Percentiles rank a stretch among this genome's conserved stretches.
Evolutionary conservation across 331 rosid species (phyloP).

Genomic region (Cucumis variabilis): DNA sequence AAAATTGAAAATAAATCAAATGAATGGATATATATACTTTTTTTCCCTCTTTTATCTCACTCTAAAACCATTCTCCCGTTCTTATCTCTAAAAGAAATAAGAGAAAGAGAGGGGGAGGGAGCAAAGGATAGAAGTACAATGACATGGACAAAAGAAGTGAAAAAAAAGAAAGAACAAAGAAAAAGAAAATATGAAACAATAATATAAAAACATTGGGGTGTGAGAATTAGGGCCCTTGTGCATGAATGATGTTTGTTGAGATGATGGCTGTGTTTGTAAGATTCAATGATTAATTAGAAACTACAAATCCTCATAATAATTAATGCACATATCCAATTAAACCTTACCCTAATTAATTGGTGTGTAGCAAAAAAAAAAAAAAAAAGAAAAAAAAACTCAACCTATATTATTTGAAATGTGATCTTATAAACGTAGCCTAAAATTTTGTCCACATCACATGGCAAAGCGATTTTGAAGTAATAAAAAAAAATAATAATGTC

Average conservation of each 20-base stretch:
- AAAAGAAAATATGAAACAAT: background rate
- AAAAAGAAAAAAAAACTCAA: slow-evolving; percentile 1
- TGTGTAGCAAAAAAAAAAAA: background rate
- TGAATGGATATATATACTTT: too few relatives aligned
- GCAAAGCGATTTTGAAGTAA: background rate
- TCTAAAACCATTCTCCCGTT: background rate
- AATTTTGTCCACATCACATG: slow-evolving; percentile 18
- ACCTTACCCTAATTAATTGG: background rate
- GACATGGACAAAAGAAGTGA: background rate
- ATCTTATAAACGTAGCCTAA: background rate
- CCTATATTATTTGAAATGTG: background rate
- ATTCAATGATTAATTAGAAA: slow-evolving; percentile 23
- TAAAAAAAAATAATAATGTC: background rate
- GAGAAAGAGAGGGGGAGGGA: background rate
- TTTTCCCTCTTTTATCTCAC: too few relatives aligned
- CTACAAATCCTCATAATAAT: background rate
- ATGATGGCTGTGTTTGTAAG: slow-evolving; percentile 17
- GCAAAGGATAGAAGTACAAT: background rate
- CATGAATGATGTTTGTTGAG: slow-evolving; percentile 7
- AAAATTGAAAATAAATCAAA: too few relatives aligned
- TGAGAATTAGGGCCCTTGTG: slow-evolving; percentile 18
- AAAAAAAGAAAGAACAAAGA: rapidly evolving
- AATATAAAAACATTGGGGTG: slow-evolving; percentile 22
- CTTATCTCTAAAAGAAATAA: background rate
- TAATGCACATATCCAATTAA: slow-evolving; percentile 1